Percentiles rank a stretch among this genome's conserved stretches.
These are phyloP conservation scores for Phytophthora macrochlamydospora DNA, from an alignment of 352 stramenopile species.

Conservation along the genomic window DNA sequence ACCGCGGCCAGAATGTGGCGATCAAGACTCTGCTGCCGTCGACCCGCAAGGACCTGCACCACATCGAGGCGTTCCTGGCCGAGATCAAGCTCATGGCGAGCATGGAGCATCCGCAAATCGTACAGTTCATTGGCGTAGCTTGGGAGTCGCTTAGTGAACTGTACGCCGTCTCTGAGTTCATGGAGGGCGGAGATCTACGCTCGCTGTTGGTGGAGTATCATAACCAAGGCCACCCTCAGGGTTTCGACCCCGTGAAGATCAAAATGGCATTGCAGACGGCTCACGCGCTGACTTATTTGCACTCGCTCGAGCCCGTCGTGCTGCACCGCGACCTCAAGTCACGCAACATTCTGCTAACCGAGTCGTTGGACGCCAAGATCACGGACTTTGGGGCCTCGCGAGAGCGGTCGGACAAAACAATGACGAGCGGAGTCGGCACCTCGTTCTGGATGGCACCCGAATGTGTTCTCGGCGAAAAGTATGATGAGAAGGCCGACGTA, in stretches of 20 bases:
- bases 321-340: conserved; percentile 76
- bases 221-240: conserved; percentile 11
- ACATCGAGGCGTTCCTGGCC: conserved; percentile 43
- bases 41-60: conserved; percentile 33
- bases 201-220: conserved; percentile 31
- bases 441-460: conserved; percentile 47
- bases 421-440: conserved; percentile 45
- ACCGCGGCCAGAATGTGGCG: conserved; percentile 39
- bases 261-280: conserved; percentile 47
- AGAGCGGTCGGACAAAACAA: conserved; percentile 21
- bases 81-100: conserved; percentile 50
- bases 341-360: conserved; percentile 64
- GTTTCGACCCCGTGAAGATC: conserved; percentile 40
- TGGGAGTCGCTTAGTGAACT: conserved; percentile 54
- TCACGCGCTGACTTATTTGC: conserved; percentile 51
- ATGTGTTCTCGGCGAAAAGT: conserved; percentile 37
- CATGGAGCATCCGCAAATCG: conserved; percentile 50
- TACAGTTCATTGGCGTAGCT: conserved; percentile 46
- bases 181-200: conserved; percentile 49
- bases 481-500: conserved; percentile 37
- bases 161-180: conserved; percentile 51
- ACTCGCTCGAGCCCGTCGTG: conserved; percentile 44
- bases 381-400: conserved; percentile 49
- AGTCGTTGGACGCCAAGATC: conserved; percentile 39
- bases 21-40: conserved; percentile 46